Percentiles rank a stretch among this genome's conserved stretches.
These are phyloP conservation scores for Domatiomyces globalis DNA, from an alignment of 2,329 filamentous ascomycete species.

Conservation along the genomic window DNA sequence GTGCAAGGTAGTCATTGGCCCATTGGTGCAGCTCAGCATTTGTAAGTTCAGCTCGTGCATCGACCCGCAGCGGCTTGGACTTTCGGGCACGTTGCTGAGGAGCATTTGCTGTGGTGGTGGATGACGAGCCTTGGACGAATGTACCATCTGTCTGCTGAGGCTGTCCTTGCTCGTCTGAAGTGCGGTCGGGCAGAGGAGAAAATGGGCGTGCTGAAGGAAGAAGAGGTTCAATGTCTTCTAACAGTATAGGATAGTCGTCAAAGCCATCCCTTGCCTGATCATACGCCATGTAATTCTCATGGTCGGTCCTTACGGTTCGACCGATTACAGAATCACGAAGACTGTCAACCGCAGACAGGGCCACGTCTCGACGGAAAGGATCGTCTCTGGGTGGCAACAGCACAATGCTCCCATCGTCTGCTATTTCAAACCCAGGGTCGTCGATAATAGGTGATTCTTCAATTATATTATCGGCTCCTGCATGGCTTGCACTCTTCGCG, in stretches of 20 bases:
- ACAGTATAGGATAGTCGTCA: constrained; percentile 15
- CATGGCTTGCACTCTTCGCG: neutral
- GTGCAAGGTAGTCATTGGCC: constrained; percentile 44
- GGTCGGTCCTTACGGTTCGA: constrained; percentile 28
- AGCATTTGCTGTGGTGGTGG: constrained; percentile 5
- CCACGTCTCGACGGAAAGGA: neutral
- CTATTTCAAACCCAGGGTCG: constrained; percentile 47
- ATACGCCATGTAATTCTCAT: constrained; percentile 5
- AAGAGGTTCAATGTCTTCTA: constrained; percentile 21
- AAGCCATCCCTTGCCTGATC: neutral
- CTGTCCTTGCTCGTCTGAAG: neutral
- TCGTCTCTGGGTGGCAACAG: constrained; percentile 21
- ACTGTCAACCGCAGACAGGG: neutral
- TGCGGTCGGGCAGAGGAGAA: constrained; percentile 2
- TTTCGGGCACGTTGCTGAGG: constrained; percentile 24
- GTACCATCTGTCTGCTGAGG: neutral
- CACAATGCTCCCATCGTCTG: constrained; percentile 46
- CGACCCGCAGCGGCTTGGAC: constrained; percentile 32
- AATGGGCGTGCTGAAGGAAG: constrained; percentile 19
- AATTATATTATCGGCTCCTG: neutral
- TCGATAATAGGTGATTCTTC: constrained; percentile 33
- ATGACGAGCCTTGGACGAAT: neutral
- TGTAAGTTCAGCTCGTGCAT: constrained; percentile 38
- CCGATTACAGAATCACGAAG: constrained; percentile 23
- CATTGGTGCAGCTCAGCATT: constrained; percentile 44